Conservation (phyloP, 176 grass and related monocot genomes). For the Saccharum officinarum region DNA sequence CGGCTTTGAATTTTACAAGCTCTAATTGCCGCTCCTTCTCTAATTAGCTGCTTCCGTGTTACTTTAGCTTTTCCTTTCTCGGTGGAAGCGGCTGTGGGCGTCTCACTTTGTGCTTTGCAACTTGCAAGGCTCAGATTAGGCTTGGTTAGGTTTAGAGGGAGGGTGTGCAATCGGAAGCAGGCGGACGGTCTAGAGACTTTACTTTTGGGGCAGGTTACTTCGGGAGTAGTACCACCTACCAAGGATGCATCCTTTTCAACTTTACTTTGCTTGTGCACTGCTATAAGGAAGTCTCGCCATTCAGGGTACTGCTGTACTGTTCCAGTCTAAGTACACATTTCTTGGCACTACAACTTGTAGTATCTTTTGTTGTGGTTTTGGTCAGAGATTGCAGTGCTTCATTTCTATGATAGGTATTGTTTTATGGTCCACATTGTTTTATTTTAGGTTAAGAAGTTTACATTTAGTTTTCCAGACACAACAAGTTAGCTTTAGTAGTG, state of each 20-base stretch:
- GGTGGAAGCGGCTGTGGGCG: background rate
- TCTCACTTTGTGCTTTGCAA: slow-evolving; percentile 8
- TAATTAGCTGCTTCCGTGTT: background rate
- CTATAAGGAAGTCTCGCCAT: background rate
- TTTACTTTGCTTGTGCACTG: slow-evolving; percentile 40
- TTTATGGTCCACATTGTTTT: background rate
- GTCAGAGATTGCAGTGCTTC: background rate
- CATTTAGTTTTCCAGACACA: background rate
- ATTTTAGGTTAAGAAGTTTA: background rate
- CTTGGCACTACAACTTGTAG: background rate
- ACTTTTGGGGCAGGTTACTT: slow-evolving; percentile 38
- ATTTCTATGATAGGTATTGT: background rate
- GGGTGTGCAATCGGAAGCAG: background rate
- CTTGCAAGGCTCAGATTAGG: background rate
- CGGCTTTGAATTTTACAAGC: background rate
- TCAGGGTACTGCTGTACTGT: slow-evolving; percentile 1
- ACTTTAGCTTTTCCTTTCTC: slow-evolving; percentile 3
- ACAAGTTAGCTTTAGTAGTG: background rate
- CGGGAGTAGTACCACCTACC: background rate
- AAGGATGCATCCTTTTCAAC: slow-evolving; percentile 40
- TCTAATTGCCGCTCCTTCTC: background rate
- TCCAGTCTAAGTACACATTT: background rate
- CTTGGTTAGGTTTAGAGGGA: background rate
- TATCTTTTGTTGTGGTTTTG: slow-evolving; percentile 20
- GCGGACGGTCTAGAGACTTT: background rate